Base-by-base conservation (phyloP, 352 stramenopile species). In the Pythium periplocum region DNA sequence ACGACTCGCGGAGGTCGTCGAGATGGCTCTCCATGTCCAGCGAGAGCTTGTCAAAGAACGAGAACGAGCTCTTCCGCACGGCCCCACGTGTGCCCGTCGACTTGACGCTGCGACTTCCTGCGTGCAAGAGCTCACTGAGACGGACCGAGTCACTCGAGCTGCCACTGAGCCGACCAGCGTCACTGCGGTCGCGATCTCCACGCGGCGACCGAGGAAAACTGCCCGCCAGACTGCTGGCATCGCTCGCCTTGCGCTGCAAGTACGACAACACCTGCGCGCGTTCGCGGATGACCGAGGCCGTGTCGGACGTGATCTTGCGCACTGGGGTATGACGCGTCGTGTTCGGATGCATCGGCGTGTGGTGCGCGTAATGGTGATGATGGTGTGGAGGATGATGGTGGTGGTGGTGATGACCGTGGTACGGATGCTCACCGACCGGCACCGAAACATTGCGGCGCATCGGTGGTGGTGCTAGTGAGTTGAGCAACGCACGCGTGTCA, bases 41-140 rank as follows among this genome's bases (percentile, higher is more conserved):
- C 37, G 84, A 89, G 33, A 94, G 72, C 55, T 90, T 89, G 51
- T 92, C 84, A 42, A 94, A 91, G 53, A 94, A 94, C 35, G 82
- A 91, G 46, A 94, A 94, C 42, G 84, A 94, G 53, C 83, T 79
- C 57, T 87, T 91, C 34, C 80, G 77, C 0, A 63, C 50, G 5
- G 0, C 36, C 39, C 36, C 46, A 37, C 44, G 52, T 58, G 60
- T 79, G 31, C 43, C 57, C 51, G 53, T 51, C 12, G 69, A 71
- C 57, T 71, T 81, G 39, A 45, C 48, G 26, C 75, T 85, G 51
- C 75, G 69, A 41, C 57, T 80, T 35, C 69, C 84, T 17, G 51
- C 50, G 5, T 70, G 51, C 49, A 71, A 61, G 17, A 75, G 67
- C 26, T 90, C 80, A 45, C 73, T 73, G 46, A 53, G 55, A 17